Conservation (phyloP, 2,329 filamentous ascomycete genomes). For the Coniochaeta prunicola region DNA sequence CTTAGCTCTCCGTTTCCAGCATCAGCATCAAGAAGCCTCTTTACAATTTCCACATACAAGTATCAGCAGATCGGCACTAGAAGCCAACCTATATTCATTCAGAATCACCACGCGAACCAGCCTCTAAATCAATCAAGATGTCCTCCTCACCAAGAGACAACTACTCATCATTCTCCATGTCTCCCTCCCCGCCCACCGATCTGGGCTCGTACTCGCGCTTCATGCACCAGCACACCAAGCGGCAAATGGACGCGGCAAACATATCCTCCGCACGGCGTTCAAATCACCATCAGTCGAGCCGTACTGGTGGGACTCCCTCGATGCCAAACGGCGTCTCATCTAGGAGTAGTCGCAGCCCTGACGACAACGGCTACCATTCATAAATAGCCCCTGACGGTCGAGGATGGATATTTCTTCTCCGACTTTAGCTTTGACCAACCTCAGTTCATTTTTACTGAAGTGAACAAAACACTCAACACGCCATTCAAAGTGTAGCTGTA, state of each 20-base stretch:
- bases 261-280: slow-evolving; percentile 31
- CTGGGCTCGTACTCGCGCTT: slow-evolving; percentile 43
- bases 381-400: slow-evolving; percentile 6
- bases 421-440: neutral
- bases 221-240: slow-evolving; percentile 60
- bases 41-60: neutral
- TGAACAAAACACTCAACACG: neutral
- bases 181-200: slow-evolving; percentile 19
- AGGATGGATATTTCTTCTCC: neutral
- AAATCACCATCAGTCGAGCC: slow-evolving; percentile 5
- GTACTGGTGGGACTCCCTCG: slow-evolving; percentile 11
- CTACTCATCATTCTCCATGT: slow-evolving; percentile 12
- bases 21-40: neutral
- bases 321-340: slow-evolving; percentile 18
- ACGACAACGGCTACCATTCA: slow-evolving; percentile 13
- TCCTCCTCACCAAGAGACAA: slow-evolving; percentile 13
- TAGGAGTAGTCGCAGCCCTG: slow-evolving; percentile 8
- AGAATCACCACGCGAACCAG: neutral
- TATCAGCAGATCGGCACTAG: too few relatives aligned
- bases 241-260: slow-evolving; percentile 54
- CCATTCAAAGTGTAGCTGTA: neutral
- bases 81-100: too few relatives aligned
- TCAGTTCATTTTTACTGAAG: neutral
- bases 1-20: neutral
- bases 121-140: slow-evolving; percentile 8